A percentile compares a stretch with the other conserved stretches of the same genome.
Evolutionary conservation across 768 basidiomycete genomes (phyloP).

Genomic region (Suillus sp.): DNA sequence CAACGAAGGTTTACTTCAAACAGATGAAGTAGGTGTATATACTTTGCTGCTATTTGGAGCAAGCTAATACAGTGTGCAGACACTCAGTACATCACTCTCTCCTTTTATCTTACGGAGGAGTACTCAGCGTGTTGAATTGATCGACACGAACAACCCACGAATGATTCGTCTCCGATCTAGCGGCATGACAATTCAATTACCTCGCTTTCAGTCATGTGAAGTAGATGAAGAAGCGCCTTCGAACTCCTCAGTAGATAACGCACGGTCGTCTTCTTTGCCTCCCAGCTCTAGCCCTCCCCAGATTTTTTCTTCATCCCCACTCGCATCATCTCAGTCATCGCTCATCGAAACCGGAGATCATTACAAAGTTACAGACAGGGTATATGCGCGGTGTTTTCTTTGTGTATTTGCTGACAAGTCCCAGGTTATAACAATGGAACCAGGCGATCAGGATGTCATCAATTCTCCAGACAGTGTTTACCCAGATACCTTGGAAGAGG

Average conservation of each 20-base stretch:
- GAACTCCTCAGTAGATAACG: slow-evolving; percentile 7
- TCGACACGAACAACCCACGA: not conserved
- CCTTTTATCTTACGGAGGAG: not conserved
- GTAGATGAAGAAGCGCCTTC: not conserved
- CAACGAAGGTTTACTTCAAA: not conserved
- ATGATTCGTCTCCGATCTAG: not conserved
- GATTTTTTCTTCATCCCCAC: slow-evolving; percentile 47
- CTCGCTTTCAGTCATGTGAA: not conserved
- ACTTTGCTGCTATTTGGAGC: not conserved
- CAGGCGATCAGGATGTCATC: slow-evolving; percentile 1
- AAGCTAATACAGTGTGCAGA: not conserved
- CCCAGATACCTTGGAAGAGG: not conserved
- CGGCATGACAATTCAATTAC: not conserved
- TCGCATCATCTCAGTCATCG: slow-evolving; percentile 36
- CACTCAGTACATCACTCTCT: not conserved
- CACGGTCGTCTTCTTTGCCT: slow-evolving; percentile 25
- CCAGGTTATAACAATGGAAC: not conserved
- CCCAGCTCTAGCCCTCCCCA: slow-evolving; percentile 52
- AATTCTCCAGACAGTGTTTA: not conserved
- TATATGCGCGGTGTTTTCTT: slow-evolving; percentile 10
- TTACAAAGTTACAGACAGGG: slow-evolving; percentile 19
- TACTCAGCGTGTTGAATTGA: not conserved
- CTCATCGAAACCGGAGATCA: slow-evolving; percentile 10
- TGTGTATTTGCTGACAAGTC: not conserved
- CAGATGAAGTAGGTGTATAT: not conserved